Conservation (phyloP, 2,329 filamentous ascomycete genomes). For the Fusarium sp. region DNA sequence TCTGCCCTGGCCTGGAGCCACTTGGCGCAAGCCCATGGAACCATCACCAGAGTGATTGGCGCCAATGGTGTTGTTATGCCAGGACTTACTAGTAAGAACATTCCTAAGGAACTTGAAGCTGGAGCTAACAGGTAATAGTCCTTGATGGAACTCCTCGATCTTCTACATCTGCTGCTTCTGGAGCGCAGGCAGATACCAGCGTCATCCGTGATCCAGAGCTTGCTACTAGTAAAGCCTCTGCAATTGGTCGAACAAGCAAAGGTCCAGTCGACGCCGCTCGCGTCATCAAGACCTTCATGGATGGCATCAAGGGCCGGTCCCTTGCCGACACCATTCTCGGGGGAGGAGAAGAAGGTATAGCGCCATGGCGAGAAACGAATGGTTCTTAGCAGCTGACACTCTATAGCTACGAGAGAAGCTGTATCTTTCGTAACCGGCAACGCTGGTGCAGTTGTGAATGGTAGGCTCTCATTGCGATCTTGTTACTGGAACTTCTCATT, state of each 20-base stretch:
- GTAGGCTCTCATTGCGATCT: background rate
- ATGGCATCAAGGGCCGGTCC: background rate
- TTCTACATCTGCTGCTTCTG: background rate
- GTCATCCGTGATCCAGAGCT: slow-evolving; percentile 5
- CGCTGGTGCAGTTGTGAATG: slow-evolving; percentile 1
- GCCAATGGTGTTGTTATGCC: slow-evolving; percentile 4
- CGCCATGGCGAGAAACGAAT: rapidly evolving
- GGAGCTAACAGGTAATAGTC: background rate
- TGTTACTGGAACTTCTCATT: background rate
- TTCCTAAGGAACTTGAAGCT: background rate
- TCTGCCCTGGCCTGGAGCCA: slow-evolving; percentile 3
- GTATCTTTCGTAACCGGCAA: slow-evolving; percentile 4
- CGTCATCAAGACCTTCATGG: background rate
- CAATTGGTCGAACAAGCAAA: slow-evolving; percentile 5
- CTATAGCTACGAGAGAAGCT: background rate
- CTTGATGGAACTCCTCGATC: slow-evolving; percentile 8
- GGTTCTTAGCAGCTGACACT: background rate
- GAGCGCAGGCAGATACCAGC: background rate
- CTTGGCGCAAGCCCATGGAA: background rate
- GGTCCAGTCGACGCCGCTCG: background rate
- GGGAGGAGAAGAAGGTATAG: background rate
- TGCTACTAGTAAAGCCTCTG: background rate
- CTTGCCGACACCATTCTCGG: background rate
- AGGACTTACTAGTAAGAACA: background rate
- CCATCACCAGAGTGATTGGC: slow-evolving; percentile 3